Evolutionary conservation across 2,329 filamentous ascomycete genomes (phyloP), one percentile per base, ranked within the genome.

Genomic region (Alternaria ethzedia): DNA sequence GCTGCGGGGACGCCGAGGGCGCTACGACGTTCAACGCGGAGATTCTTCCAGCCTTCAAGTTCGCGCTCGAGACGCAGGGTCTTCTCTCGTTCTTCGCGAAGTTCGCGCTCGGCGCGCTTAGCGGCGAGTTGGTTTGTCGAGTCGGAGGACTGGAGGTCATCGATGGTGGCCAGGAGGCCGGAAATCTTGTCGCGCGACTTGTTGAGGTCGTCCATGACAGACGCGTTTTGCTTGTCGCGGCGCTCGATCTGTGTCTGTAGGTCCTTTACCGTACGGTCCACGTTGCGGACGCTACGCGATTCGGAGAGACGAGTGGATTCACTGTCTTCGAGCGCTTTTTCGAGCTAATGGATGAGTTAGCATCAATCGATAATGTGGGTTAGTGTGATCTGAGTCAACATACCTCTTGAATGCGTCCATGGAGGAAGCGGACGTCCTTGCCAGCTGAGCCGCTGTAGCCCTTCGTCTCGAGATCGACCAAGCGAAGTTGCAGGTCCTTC

Each of bases 381-480:
- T 36, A 54, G 26, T 44, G 44, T 21, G 10, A 20, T 6, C 41
- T 54, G 41, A 51, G 28, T 32, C 47, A 17, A 79, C 88, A 86
- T 85, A 97, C 94, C 87, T 98, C 95, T 83, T 97, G 94, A 69
- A 99, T 93, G 54, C 95, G 89, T 76, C 94, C 95, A 81, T 97
- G 92, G 74, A 98, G 82, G 83, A 97, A 98, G 75, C 96, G 91
- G 70, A 98, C 93, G 81, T 98, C 95, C 74, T 97, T 93, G 79
- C 94, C 97, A 23, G 92, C 92, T 69, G 91, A 96, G 20, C 94
- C 96, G 47, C 72, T 77, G 82, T 97, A 98, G 57, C 94, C 94
- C 84, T 98, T 98, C 46, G 96, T 98, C 83, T 99, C 95, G 9
- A 98, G 86, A 78, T 98, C 96, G 56, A 99, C 91, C 59, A 97